Base-by-base conservation (phyloP, 345 rosid genomes). In the Boechera divaricarpa region DNA sequence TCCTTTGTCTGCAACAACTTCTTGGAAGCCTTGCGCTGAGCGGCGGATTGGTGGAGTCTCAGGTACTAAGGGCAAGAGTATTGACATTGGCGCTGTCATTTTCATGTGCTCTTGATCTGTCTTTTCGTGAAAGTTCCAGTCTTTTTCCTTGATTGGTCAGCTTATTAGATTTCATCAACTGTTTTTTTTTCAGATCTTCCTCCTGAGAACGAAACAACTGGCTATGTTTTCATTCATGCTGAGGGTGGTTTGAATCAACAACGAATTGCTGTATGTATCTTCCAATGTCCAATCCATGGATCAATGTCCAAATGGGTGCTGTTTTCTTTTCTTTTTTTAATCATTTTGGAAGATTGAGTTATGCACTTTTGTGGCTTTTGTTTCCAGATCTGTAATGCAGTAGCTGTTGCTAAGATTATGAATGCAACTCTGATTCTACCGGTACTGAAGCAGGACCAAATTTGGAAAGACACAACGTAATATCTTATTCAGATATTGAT, bases 241-340 rank as follows among this genome's bases (percentile, higher is more conserved):
- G 99, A 96, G 85, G 99, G 99, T 54, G 98, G 99, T 75, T 80
- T 96, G 81, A 96, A 96, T 91, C 99, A 96, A 81, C 99, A 96
- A 82, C 84, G 99, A 54, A 96, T 96, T 64, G 98, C 98, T 68
- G 99, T 96, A 91, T 78, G 90, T 59, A 76, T 83, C 81, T 26
- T 32, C 11, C 28, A 9, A 0, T 59, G 51, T 21, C 41, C 4
- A 4, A 42, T 41, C 44, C 41, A 7, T 58, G 24, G 35, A 33
- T 60, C 32, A 49, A 38, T 73, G 26, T 6, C 41, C 44, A 53
- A 7, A 5, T 69, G 18, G 69, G 26, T 67, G 24, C 13, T 31
- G 5, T 39, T 41, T 63, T 21, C 2, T 28, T 10, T 7, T n/a
- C n/a, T 13, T 38, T 39, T 10, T 39, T 39, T 10, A 9, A 39